Evolutionary conservation across 2,329 filamentous ascomycete species (phyloP), one percentile per base, ranked within the genome.

Genomic region (Nothophoma quercina): DNA sequence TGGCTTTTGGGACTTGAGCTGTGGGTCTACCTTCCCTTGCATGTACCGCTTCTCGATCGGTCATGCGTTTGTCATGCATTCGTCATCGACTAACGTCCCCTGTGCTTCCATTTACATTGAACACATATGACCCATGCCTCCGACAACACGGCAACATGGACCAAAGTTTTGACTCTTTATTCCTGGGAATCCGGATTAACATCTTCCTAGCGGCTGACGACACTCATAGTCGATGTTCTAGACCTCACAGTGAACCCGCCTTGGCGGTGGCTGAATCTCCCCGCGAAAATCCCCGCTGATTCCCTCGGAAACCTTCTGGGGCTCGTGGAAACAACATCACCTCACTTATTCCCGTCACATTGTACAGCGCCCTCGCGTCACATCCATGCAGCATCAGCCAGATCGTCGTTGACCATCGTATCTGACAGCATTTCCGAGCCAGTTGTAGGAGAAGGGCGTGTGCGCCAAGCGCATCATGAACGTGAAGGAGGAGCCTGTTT

Each of bases 261-360:
- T 55, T 58, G 56, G 44, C 47, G 18, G 57, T 58, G 63, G 60
- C 59, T 60, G 56, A 47, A 53, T 36, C 46, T 49, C 54, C 55
- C 43, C 48, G 33, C 50, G 43, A 43, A 48, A 47, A 54, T 51
- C 55, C 51, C 55, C 55, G 34, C 58, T 51, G 48, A 40, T 29
- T 42, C 43, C 38, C 46, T 56, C 36, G 51, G 51, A 55, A 50
- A 42, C 43, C 46, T 43, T 56, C 34, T 49, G 55, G 53, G 52
- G 49, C 51, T 61, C 53, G 13, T 63, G 62, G 63, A 51, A 66
- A 63, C 59, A 64, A 62, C 41, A 36, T 34, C 38, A 46, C 49
- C 39, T 48, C 50, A 58, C 50, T 67, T 67, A 68, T 67, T 68
- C 63, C 65, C 65, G 64, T 54, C 44, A 51, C 43, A 55, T 59